Evolutionary conservation across 768 basidiomycete genomes (phyloP), one percentile per base, ranked within the genome.

Genomic region (Hypholoma sublateritium): DNA sequence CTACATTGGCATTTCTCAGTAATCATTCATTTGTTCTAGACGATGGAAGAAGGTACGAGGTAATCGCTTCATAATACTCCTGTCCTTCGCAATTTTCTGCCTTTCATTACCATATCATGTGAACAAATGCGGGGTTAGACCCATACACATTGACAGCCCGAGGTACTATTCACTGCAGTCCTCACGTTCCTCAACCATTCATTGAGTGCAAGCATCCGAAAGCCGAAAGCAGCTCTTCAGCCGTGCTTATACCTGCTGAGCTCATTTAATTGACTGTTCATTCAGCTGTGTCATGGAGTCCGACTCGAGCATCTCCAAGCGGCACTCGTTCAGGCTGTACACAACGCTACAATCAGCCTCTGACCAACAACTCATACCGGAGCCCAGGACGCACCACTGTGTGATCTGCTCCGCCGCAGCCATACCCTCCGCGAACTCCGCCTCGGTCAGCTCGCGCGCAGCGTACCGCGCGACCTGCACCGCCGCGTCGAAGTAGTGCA

Each of bases 401-500:
- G 80, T 74, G 36, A 93, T 88, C 62, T 82, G 80, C 42, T 76
- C 70, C 2, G 83, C 86, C 7, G 87, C 88, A 32, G 72, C 71
- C 63, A 89, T 77, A 5, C 88, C 90, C 2, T 79, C 65, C 48
- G 79, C 74, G 66, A 85, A 92, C 70, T 92, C 91, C 35, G 74
- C 77, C 67, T 89, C 87, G 0, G 80, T 82, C 39, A 86, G 81
- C 62, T 88, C 88, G 43, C 73, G 70, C 3, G 75, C 73, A 1
- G 82, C 79, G 50, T 86, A 83, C 17, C 88, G 80, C 22, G 84
- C 89, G 11, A 89, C 75, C 67, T 92, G 89, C 48, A 92, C 80
- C 0, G 83, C 87, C 47, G 88, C 84, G 64, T 92, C 90, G 64
- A 89, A 92, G 63, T 87, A 87, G 68, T 91, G 87, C 54, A 92